A percentile compares a stretch with the other conserved stretches of the same genome.
phyloP scores from a whole-genome alignment of 1,139 yeast species.

The Scheffersomyces lignicola region DNA sequence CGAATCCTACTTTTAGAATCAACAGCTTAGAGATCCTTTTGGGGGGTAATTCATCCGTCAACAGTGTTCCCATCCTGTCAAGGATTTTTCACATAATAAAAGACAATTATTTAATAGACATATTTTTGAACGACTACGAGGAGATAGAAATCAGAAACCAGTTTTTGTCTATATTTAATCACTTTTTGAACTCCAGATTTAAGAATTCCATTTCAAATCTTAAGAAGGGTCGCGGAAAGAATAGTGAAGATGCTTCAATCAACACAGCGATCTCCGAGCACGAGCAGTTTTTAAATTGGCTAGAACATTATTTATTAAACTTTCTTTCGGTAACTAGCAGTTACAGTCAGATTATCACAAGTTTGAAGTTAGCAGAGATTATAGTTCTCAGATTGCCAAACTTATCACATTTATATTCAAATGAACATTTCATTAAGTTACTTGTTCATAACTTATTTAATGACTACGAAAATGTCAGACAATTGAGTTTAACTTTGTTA shows the following conservation, averaged over 20 bases:
- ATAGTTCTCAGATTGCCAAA: constrained; percentile 1
- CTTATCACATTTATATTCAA: not conserved
- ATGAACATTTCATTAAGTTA: constrained; percentile 37
- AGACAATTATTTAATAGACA: constrained; percentile 36
- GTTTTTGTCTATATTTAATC: constrained; percentile 58
- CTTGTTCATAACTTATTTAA: constrained; percentile 64
- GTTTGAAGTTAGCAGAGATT: constrained; percentile 4
- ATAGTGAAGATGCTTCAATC: constrained; percentile 12
- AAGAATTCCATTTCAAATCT: constrained; percentile 65
- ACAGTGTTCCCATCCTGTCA: constrained; percentile 52
- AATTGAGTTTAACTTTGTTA: constrained; percentile 48
- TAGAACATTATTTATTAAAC: constrained; percentile 38
- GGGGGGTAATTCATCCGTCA: constrained; percentile 43
- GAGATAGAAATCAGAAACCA: constrained; percentile 69
- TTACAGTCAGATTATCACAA: constrained; percentile 52
- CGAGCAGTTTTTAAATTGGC: constrained; percentile 41
- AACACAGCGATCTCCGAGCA: constrained; percentile 23
- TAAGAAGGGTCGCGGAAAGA: constrained; percentile 30
- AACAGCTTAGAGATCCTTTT: constrained; percentile 62
- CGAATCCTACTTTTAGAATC: constrained; percentile 49
- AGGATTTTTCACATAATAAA: constrained; percentile 44
- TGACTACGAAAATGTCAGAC: constrained; percentile 76
- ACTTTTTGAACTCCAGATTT: constrained; percentile 55
- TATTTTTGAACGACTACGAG: constrained; percentile 55
- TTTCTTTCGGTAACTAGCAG: constrained; percentile 67